Percentiles rank a stretch among this genome's conserved stretches.
These are phyloP conservation scores for Botryotinia convoluta DNA, from an alignment of 2,329 filamentous ascomycete genomes.

Conservation along the genomic window DNA sequence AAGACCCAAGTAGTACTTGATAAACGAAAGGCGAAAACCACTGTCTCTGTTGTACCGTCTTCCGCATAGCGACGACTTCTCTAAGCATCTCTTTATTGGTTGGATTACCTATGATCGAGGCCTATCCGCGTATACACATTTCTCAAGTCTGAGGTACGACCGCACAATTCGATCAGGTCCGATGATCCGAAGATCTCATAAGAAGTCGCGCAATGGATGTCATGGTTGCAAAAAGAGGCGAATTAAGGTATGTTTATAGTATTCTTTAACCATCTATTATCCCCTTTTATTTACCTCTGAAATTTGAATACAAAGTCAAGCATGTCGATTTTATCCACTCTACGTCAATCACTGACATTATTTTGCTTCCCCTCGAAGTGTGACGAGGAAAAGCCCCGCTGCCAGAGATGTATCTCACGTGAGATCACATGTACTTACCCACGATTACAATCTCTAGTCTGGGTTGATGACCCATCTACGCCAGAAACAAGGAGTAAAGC, in stretches of 20 bases:
- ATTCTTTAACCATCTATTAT: background rate
- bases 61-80: background rate
- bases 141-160: background rate
- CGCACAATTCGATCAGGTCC: too few relatives aligned
- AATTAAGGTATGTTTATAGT: background rate
- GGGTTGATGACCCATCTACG: background rate
- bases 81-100: background rate
- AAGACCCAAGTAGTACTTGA: background rate
- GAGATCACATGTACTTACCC: background rate
- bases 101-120: background rate
- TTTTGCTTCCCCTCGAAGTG: background rate
- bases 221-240: background rate
- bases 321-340: background rate
- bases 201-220: background rate
- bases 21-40: background rate
- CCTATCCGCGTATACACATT: background rate
- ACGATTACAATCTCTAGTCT: background rate
- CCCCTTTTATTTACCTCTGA: background rate
- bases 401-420: background rate
- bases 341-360: background rate
- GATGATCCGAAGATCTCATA: conserved; percentile 2
- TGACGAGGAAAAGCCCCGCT: background rate
- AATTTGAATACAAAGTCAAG: too few relatives aligned
- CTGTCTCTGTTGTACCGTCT: background rate
- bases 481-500: background rate